Conservation (phyloP, 1,284 basidiomycete genomes). For the Cryptococcus floricola region DNA sequence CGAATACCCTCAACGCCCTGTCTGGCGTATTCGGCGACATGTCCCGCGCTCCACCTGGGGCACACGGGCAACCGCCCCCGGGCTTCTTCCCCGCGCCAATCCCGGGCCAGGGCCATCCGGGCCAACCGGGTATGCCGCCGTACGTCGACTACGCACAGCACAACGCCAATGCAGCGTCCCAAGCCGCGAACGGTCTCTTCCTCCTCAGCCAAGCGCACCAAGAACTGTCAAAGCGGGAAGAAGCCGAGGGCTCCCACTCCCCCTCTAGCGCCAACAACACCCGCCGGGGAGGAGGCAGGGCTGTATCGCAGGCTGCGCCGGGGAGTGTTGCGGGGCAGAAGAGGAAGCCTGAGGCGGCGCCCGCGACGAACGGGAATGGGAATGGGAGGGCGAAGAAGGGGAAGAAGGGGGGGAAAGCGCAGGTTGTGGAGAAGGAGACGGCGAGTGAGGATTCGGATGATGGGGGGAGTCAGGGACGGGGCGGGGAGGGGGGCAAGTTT, state of each 20-base stretch:
- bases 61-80: conserved; percentile 3
- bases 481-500: conserved; percentile 10
- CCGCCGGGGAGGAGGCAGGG: too few species aligned
- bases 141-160: conserved; percentile 45
- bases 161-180: conserved; percentile 45
- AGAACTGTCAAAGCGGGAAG: conserved; percentile 91
- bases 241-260: conserved; percentile 41
- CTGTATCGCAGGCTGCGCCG: too few species aligned
- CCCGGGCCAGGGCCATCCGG: not conserved
- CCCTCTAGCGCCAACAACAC: not conserved
- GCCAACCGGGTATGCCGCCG: conserved; percentile 12
- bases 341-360: conserved; percentile 28
- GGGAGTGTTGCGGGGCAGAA: conserved; percentile 21
- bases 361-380: conserved; percentile 4
- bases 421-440: conserved; percentile 10
- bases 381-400: conserved; percentile 41
- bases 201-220: conserved; percentile 89
- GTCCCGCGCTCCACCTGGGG: conserved; percentile 17
- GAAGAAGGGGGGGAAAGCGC: conserved; percentile 39
- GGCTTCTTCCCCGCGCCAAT: conserved; percentile 17
- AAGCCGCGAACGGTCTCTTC: conserved; percentile 85
- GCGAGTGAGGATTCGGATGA: conserved; percentile 47
- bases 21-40: conserved; percentile 62
- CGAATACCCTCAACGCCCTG: conserved; percentile 80
- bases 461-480: conserved; percentile 16